Evolutionary conservation across 2,329 filamentous ascomycete genomes (phyloP).

Genomic region (Aplosporella prunicola): DNA sequence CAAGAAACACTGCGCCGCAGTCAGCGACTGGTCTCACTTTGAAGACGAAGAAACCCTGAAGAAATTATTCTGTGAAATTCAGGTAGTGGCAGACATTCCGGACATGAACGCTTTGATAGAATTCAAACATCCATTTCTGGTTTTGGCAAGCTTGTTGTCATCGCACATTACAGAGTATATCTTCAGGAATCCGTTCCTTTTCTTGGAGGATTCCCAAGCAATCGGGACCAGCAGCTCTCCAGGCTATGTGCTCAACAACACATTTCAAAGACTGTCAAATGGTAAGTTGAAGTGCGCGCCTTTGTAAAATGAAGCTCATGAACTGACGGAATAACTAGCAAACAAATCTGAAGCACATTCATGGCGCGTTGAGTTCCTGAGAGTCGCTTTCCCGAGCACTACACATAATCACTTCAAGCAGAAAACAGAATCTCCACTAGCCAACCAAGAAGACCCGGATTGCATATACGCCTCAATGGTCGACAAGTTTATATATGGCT

Average conservation of each 20-base stretch:
- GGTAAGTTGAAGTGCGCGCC: not conserved
- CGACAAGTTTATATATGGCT: not conserved
- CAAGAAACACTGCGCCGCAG: not conserved
- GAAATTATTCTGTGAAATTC: not conserved
- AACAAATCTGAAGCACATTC: not conserved
- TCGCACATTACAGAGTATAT: not conserved
- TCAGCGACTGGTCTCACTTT: not conserved
- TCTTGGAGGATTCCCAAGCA: not conserved
- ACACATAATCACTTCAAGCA: not conserved
- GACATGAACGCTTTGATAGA: not conserved
- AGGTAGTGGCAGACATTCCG: not conserved
- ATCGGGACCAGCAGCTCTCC: no score
- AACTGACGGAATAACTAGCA: no score
- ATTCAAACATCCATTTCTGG: slow-evolving; percentile 5
- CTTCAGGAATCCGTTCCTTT: slow-evolving; percentile 1
- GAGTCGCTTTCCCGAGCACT: not conserved
- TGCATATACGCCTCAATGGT: not conserved
- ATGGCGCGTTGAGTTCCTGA: slow-evolving; percentile 1
- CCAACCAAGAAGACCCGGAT: not conserved
- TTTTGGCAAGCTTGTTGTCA: slow-evolving; percentile 1
- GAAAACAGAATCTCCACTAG: not conserved
- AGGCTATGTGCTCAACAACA: not conserved
- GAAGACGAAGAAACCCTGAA: not conserved
- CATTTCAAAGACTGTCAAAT: not conserved
- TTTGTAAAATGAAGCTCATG: not conserved